Conservation (phyloP, 2,329 filamentous ascomycete species). For the Ceratocystis alfenasii region DNA sequence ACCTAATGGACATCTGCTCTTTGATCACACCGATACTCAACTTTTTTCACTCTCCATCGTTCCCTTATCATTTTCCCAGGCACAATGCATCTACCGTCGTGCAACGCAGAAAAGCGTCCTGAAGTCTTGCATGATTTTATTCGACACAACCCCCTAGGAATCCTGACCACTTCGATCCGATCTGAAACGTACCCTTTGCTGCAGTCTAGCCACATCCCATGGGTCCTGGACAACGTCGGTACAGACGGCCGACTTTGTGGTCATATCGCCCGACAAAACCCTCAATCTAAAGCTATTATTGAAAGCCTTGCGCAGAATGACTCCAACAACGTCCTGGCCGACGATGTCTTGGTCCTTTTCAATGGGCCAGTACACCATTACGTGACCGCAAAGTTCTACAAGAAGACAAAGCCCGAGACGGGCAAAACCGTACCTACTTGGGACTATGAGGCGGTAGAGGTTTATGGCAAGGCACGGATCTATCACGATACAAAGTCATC, state of each 20-base stretch:
- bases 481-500: slow-evolving; percentile 33
- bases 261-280: slow-evolving; percentile 52
- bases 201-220: slow-evolving; percentile 50
- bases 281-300: slow-evolving; percentile 50
- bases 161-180: slow-evolving; percentile 49
- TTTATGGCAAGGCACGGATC: slow-evolving; percentile 46
- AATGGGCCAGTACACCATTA: slow-evolving; percentile 47
- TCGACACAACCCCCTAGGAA: slow-evolving; percentile 46
- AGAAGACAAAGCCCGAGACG: slow-evolving; percentile 49
- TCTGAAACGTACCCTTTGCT: slow-evolving; percentile 39
- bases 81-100: slow-evolving; percentile 45
- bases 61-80: too few relatives aligned
- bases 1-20: too few relatives aligned
- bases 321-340: slow-evolving; percentile 29
- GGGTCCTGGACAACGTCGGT: slow-evolving; percentile 41
- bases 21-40: too few relatives aligned
- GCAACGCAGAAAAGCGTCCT: slow-evolving; percentile 41
- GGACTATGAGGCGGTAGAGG: slow-evolving; percentile 57
- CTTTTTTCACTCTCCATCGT: too few relatives aligned
- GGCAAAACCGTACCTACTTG: slow-evolving; percentile 60
- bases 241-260: slow-evolving; percentile 38
- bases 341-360: slow-evolving; percentile 54
- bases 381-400: slow-evolving; percentile 57
- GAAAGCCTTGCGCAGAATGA: slow-evolving; percentile 30
- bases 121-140: slow-evolving; percentile 44